Evolutionary conservation across 352 stramenopile genomes (phyloP), one percentile per base, ranked within the genome.

Genomic region (Blastocystis hominis): DNA sequence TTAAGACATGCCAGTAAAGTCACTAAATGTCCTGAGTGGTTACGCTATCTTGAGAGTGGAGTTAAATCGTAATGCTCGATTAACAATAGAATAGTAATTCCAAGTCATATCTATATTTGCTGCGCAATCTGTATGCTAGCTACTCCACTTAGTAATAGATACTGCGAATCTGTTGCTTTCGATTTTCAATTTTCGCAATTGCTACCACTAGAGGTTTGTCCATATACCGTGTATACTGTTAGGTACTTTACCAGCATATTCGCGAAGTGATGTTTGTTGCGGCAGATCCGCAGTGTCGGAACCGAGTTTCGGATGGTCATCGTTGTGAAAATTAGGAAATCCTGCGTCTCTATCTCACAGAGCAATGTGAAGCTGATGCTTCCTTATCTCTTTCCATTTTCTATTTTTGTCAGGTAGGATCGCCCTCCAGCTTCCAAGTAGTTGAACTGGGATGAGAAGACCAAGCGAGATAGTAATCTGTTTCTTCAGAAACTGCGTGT

Each of bases 81-180:
- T 42, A 50, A 46, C 24, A 7, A 7, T 72, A 72, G 62, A 40
- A 72, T 42, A 24, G 6, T 9, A 46, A n/a, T 15, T 17, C n/a
- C 20, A n/a, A 38, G 15, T 72, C 62, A 7, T 72, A 72, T 46
- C 20, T 72, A 40, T 46, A 7, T 72, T 17, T 72, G 34, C 38
- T 72, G 9, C 62, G 40, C 7, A 72, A 72, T 44, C 38, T 72
- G 62, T 72, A 72, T 13, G 10, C 62, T 20, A 47, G 30, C 38
- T 7, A 7, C 9, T 46, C 62, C 10, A 13, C 44, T 72, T 6
- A 46, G 20, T 46, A 38, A 3, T 10, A 78, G 68, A 40, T 78
- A 62, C 50, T 78, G 68, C 15, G 68, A 56, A 78, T 78, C 50
- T 30, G 68, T 78, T 30, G 61, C 68, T 61, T 78, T 62, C n/a